Base-by-base conservation (phyloP, 2,329 filamentous ascomycete species). In the Arthroderma sp. region DNA sequence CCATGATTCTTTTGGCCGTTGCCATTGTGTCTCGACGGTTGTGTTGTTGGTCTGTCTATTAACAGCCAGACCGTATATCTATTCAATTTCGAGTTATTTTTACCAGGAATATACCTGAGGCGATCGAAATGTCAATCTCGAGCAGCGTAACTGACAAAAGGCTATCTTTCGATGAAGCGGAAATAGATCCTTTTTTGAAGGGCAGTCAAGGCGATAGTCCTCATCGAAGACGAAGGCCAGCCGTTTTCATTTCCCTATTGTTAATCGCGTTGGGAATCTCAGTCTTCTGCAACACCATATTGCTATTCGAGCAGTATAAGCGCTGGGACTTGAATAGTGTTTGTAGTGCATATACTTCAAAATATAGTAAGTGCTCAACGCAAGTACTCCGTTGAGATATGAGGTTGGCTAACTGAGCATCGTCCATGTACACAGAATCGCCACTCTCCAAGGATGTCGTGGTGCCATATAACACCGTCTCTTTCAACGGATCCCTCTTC, bases 401-500 rank as follows among this genome's bases (percentile, higher is more conserved):
- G 4, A 23, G 25, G 15, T 37, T 21, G 37, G 28, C 31, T 54
- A 13, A 54, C 31, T 6, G 4, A 28, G 7, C 2, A 6, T 51
- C 9, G 17, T 31, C 19, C 4, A 23, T 21, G 38, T 28, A 8
- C 17, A 19, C 9, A 43, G 39, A 8, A 21, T 57, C 72, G 9
- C 71, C 72, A 0, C 49, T 75, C 0, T 57, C 71, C 37, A 68
- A 71, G 23, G 71, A 77, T 7, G 66, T 78, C 4, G 64, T 70
- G 23, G 68, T 77, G 3, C 64, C 66, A 9, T 79, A 76, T 64
- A 66, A 70, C 9, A 64, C 64, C 0, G 65, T 74, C 54, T 61
- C 61, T 1, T 84, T 82, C 66, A 81, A 84, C 60, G 81, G 81
- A 0, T 77, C 77, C 0, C 79, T 84, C 19, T 63, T 82, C 56